These are phyloP conservation scores for Aureobasidium sp. DNA, from an alignment of 2,329 filamentous ascomycete genomes.

Conservation along the genomic window DNA sequence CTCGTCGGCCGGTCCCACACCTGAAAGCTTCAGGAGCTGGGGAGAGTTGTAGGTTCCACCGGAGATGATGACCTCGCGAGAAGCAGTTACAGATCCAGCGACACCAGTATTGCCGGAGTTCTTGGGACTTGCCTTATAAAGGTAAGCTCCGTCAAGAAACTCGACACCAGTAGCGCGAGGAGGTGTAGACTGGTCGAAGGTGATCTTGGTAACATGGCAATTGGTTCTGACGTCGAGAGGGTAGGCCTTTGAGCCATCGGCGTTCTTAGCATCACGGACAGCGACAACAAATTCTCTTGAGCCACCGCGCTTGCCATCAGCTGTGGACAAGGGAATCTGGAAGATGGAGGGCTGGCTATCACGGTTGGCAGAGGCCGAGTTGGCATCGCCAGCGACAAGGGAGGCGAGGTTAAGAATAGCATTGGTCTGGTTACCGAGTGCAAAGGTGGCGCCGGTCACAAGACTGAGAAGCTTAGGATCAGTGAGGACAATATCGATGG, in stretches of 20 bases:
- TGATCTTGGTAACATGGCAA: constrained; percentile 59
- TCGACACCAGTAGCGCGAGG: constrained; percentile 40
- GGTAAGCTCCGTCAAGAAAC: constrained; percentile 33
- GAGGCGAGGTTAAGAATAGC: constrained; percentile 3
- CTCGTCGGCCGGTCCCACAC: constrained; percentile 52
- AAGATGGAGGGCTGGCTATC: constrained; percentile 45
- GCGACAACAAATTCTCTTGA: constrained; percentile 50
- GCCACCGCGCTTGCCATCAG: constrained; percentile 43
- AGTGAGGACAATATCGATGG: constrained; percentile 35
- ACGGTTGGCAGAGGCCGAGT: constrained; percentile 39
- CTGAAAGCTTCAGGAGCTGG: constrained; percentile 58
- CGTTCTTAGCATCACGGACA: constrained; percentile 41
- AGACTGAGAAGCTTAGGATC: constrained; percentile 50
- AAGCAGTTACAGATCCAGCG: constrained; percentile 30
- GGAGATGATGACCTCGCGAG: constrained; percentile 41
- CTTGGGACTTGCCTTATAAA: constrained; percentile 34
- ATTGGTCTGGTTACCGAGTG: constrained; percentile 22
- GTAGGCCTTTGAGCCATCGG: constrained; percentile 47
- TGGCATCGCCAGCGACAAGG: constrained; percentile 27
- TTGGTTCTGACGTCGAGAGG: constrained; percentile 51
- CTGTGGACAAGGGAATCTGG: constrained; percentile 52
- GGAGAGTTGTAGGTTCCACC: constrained; percentile 56
- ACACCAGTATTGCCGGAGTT: not conserved
- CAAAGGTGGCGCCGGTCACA: constrained; percentile 38
- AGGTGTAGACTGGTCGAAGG: constrained; percentile 52